Base-by-base conservation (phyloP, 192 early-diverging fungal species). In the Linnemannia exigua region DNA sequence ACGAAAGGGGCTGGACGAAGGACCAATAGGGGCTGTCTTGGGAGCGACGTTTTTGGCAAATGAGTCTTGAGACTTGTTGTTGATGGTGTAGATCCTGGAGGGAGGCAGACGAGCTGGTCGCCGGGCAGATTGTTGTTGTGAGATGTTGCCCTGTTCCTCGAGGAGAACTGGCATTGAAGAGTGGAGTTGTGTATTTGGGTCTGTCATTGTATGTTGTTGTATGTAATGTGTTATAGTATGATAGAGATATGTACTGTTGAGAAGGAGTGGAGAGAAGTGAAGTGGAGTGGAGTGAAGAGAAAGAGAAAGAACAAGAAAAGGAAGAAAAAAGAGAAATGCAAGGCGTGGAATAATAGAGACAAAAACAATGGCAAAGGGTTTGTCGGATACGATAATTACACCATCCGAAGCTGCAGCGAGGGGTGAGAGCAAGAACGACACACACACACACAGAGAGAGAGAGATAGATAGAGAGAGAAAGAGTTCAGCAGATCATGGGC, bases 41-140 rank as follows among this genome's bases (percentile, higher is more conserved):
- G 58, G 58, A 28, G 25, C 58, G 0, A 25, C 15, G 2, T 50
- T 31, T 25, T n/a, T 52, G 1, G 51, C 6, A 1, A 20, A 28
- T 31, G 28, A 63, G 15, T 63, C 58, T 31, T 46, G 74, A 22
- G 74, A 72, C 46, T 74, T 66, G 7, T 74, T 72, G 61, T 66
- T 76, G 46, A 76, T 47, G 38, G 80, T 76, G 15, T 82, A 70
- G 67, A 82, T 73, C 75, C 76, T 82, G 70, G 25, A 28, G n/a
- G 25, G 41, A 12, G 38, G 25, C 22, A 46, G 41, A 37, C 25
- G 25, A 46, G 38, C 20, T 20, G 67, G 67, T 41, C 38, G 33
- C 6, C 38, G 37, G 67, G 36, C 5, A 7, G 54, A n/a, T 19
- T 33, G 20, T 28, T 46, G 70, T 1, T 44, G 44, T 44, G 37